Conservation (phyloP, 1,284 basidiomycete species). For the Leccinum fuscescens region DNA sequence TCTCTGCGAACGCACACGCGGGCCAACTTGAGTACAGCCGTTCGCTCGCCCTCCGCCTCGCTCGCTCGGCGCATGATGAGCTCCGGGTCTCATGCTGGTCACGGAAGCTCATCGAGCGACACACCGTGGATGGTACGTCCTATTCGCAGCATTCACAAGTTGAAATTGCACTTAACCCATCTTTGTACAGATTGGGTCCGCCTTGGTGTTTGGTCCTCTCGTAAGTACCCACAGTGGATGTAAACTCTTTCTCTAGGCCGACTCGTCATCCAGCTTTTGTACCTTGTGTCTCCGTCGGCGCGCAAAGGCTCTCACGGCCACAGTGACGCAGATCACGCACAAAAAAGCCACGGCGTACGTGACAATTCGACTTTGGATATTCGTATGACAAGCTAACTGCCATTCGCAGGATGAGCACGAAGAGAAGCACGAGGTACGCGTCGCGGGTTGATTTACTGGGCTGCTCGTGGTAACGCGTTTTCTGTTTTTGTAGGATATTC, state of each 20-base stretch:
- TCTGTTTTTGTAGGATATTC: conserved; percentile 13
- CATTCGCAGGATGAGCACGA: conserved; percentile 15
- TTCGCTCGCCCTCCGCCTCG: conserved; percentile 14
- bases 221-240: conserved; percentile 17
- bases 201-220: conserved; percentile 31
- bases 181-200: conserved; percentile 31
- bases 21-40: conserved; percentile 1
- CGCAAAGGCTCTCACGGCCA: conserved; percentile 25
- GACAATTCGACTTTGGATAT: not conserved
- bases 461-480: conserved; percentile 1
- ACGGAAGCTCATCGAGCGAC: conserved; percentile 21
- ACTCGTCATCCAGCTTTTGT: conserved; percentile 25
- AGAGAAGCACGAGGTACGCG: conserved; percentile 17
- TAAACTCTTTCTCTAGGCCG: not conserved
- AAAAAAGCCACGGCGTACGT: conserved; percentile 27
- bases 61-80: conserved; percentile 27
- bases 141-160: not conserved
- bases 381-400: conserved; percentile 14
- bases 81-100: conserved; percentile 24
- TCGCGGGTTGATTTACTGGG: not conserved
- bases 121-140: conserved; percentile 32
- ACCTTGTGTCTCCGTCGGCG: conserved; percentile 33
- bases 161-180: not conserved
- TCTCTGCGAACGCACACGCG: conserved; percentile 20
- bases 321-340: conserved; percentile 16